Conservation (phyloP, 495 filamentous ascomycete genomes). For the Penicillium parvum region DNA sequence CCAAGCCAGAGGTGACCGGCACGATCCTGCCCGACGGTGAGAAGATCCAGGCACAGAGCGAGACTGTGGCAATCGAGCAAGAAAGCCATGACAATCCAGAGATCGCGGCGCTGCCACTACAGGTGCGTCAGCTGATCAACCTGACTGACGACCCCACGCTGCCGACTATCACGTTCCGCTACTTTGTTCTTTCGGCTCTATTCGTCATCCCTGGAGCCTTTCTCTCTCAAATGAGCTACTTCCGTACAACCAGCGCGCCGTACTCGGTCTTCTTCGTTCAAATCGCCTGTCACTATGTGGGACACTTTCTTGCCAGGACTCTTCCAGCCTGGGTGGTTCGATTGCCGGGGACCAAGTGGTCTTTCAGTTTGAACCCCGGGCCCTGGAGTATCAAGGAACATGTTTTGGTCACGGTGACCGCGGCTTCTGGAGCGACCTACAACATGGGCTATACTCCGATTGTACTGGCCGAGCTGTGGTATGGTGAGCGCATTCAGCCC, state of each 20-base stretch:
- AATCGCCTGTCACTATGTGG: conserved; percentile 52
- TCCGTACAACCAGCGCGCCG: conserved; percentile 49
- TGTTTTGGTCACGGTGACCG: conserved; percentile 51
- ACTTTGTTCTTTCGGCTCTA: conserved; percentile 48
- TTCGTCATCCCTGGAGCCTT: conserved; percentile 53
- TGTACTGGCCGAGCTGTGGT: conserved; percentile 51
- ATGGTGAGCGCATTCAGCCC: conserved; percentile 43
- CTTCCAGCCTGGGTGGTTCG: conserved; percentile 44
- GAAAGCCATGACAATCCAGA: conserved; percentile 42
- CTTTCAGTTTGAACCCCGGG: conserved; percentile 52
- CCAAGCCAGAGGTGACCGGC: conserved; percentile 4
- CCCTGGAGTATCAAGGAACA: conserved; percentile 57
- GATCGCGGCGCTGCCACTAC: conserved; percentile 42
- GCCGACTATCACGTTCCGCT: conserved; percentile 53
- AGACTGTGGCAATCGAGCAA: conserved; percentile 25
- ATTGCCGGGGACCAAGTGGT: conserved; percentile 43
- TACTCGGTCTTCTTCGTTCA: conserved; percentile 58
- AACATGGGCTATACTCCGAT: conserved; percentile 49
- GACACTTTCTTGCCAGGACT: conserved; percentile 47
- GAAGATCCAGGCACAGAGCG: conserved; percentile 12
- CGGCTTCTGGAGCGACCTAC: conserved; percentile 50
- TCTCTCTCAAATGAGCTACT: conserved; percentile 49
- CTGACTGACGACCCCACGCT: conserved; percentile 49
- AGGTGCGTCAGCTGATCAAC: conserved; percentile 50
- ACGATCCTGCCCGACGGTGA: conserved; percentile 14